Evolutionary conservation across 108 stramenopile species (phyloP), one percentile per base, ranked within the genome.

Genomic region (Nitzschia sp.): DNA sequence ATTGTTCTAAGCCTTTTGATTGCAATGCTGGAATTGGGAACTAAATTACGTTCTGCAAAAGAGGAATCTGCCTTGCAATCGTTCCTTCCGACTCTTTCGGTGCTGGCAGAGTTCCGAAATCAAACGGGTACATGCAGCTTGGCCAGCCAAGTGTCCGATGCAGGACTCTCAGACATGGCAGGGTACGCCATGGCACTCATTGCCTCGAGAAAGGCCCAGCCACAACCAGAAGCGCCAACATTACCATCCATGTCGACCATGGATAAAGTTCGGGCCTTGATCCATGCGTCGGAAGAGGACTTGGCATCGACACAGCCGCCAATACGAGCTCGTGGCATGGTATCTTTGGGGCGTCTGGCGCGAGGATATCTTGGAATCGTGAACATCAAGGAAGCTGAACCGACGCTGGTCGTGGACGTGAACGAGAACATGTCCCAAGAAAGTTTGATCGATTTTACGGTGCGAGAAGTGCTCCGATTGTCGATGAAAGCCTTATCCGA

Each of bases 161-260:
- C 76, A 48, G 64, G 59, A 61, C 59, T 92, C 48, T 87, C 85
- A 21, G 93, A 94, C 55, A 85, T 91, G 84, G 83, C 93, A 23
- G 86, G 85, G 24, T 88, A 94, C 61, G 90, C 89, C 18, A 70
- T 88, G 71, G 82, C 87, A 47, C 66, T 94, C 15, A 80, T 94
- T 34, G 85, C 76, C 9, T 59, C 86, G 2, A 76, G 93, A 54
- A 55, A 53, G 46, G 73, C 60, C 9, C 3, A 27, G 5, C 15
- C 42, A 11, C 49, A 70, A 29, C n/a, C 47, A 32, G 45, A 58
- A 27, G 54, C 1, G 24, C 35, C 47, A 31, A 36, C 18, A 1
- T 17, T 18, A 49, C 21, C 67, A 33, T 3, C 28, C 3, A 0
- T 32, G 0, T 59, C 42, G 1, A n/a, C 46, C 38, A 25, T 31